A percentile compares a stretch with the other conserved stretches of the same genome.
These are phyloP conservation scores for Euclidium syriacum DNA, from an alignment of 345 rosid genomes.

Conservation along the genomic window DNA sequence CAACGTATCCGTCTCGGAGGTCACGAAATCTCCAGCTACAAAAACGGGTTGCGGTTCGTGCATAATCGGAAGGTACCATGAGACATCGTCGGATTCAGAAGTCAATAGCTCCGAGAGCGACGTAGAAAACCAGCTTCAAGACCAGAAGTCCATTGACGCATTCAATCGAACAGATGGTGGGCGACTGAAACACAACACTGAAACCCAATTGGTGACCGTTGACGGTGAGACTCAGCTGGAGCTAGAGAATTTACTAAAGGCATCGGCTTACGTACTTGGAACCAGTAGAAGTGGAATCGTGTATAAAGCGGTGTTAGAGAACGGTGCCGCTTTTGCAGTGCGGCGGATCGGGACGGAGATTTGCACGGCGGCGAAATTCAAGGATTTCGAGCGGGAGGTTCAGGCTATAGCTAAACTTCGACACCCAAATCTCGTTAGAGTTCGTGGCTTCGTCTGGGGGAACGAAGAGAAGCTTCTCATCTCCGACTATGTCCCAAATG, in stretches of 20 bases:
- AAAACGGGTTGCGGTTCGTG: slow-evolving; percentile 55
- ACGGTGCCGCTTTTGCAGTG: slow-evolving; percentile 70
- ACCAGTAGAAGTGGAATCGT: slow-evolving; percentile 51
- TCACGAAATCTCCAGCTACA: slow-evolving; percentile 22
- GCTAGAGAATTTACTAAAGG: slow-evolving; percentile 62
- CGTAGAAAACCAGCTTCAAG: slow-evolving; percentile 27
- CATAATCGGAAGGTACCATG: slow-evolving; percentile 33
- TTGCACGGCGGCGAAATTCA: slow-evolving; percentile 35
- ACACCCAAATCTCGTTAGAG: slow-evolving; percentile 67
- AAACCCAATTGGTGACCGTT: slow-evolving; percentile 47
- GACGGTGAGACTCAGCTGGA: slow-evolving; percentile 69
- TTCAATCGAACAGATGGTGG: slow-evolving; percentile 14
- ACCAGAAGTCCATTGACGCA: not conserved
- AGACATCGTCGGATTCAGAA: slow-evolving; percentile 36
- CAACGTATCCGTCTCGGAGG: not conserved
- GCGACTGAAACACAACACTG: slow-evolving; percentile 15
- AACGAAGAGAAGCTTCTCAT: slow-evolving; percentile 79
- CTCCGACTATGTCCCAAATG: slow-evolving; percentile 64
- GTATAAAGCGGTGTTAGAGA: slow-evolving; percentile 73
- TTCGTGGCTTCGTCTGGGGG: slow-evolving; percentile 86
- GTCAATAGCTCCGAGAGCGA: slow-evolving; percentile 36
- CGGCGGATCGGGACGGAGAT: slow-evolving; percentile 70
- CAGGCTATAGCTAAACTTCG: slow-evolving; percentile 45
- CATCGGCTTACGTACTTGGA: slow-evolving; percentile 82
- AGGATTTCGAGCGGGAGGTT: slow-evolving; percentile 67